Evolutionary conservation across 139 green algal genomes (phyloP).

Genomic region (Trebouxia sp.): DNA sequence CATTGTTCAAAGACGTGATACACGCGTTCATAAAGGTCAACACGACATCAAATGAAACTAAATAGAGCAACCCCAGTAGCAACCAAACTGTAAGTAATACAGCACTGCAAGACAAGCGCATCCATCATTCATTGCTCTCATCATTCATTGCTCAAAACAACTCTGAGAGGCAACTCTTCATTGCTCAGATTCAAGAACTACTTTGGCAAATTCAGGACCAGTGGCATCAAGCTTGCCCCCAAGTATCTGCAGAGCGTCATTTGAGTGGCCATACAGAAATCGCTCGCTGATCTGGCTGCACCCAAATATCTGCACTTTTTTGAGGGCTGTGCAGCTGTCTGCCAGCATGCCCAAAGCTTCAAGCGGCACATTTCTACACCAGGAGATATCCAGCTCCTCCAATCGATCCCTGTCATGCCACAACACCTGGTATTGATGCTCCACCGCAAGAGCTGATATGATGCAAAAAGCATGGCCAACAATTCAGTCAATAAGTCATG

Average conservation of each 20-base stretch:
- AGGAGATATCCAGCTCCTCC: constrained; percentile 55
- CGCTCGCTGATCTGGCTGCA: constrained; percentile 45
- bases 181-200: background rate
- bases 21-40: too few relatives aligned
- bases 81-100: too few relatives aligned
- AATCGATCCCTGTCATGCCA: constrained; percentile 42
- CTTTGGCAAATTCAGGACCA: background rate
- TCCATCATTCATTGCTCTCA: too few relatives aligned
- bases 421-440: too few relatives aligned
- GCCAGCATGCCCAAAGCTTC: constrained; percentile 51
- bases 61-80: too few relatives aligned
- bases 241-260: constrained; percentile 37
- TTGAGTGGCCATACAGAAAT: constrained; percentile 57
- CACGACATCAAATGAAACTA: too few relatives aligned
- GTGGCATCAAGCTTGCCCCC: constrained; percentile 26
- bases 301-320: constrained; percentile 41
- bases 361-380: constrained; percentile 45
- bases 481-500: too few relatives aligned
- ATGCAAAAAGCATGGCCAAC: too few relatives aligned
- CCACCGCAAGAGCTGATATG: too few relatives aligned
- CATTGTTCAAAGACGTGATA: too few relatives aligned
- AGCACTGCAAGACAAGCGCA: too few relatives aligned
- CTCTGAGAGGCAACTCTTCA: background rate
- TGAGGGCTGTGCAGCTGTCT: constrained; percentile 47
- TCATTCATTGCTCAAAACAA: background rate